Percentiles rank a stretch among this genome's conserved stretches.
phyloP scores from a whole-genome alignment of 129 eudicot species.

The Cynara cardunculus region DNA sequence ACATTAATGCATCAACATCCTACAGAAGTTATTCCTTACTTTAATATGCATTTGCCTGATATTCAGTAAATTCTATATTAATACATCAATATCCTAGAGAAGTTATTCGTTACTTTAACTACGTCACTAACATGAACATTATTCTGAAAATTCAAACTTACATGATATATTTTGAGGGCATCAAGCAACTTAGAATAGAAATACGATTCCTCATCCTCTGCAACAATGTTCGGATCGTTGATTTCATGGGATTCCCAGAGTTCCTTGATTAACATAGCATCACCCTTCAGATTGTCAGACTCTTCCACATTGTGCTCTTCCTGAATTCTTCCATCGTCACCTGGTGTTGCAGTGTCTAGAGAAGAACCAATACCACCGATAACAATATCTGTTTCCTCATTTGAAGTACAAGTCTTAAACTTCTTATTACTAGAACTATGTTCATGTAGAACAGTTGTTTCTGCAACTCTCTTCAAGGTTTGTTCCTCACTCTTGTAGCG shows the following conservation, averaged over 20 bases:
- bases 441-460: slow-evolving; percentile 25
- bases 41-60: not conserved
- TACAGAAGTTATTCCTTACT: too few relatives aligned
- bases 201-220: slow-evolving; percentile 48
- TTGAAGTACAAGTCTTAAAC: slow-evolving; percentile 35
- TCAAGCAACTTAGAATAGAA: slow-evolving; percentile 85
- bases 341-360: slow-evolving; percentile 27
- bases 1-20: too few relatives aligned
- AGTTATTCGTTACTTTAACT: not conserved
- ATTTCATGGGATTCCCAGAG: slow-evolving; percentile 55
- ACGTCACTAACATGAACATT: not conserved
- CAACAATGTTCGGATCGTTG: slow-evolving; percentile 17
- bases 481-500: slow-evolving; percentile 41
- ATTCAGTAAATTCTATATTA: not conserved
- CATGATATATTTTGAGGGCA: slow-evolving; percentile 61
- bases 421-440: slow-evolving; percentile 36
- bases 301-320: slow-evolving; percentile 31
- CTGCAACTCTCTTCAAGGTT: slow-evolving; percentile 55
- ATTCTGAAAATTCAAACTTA: slow-evolving; percentile 34
- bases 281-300: slow-evolving; percentile 29
- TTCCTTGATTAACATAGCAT: slow-evolving; percentile 30
- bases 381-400: slow-evolving; percentile 77
- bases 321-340: slow-evolving; percentile 29
- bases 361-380: slow-evolving; percentile 60
- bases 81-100: not conserved